Percentiles rank a stretch among this genome's conserved stretches.
Evolutionary conservation across 2,329 filamentous ascomycete genomes (phyloP).

Genomic region (Penicillium aurantiogriseum): DNA sequence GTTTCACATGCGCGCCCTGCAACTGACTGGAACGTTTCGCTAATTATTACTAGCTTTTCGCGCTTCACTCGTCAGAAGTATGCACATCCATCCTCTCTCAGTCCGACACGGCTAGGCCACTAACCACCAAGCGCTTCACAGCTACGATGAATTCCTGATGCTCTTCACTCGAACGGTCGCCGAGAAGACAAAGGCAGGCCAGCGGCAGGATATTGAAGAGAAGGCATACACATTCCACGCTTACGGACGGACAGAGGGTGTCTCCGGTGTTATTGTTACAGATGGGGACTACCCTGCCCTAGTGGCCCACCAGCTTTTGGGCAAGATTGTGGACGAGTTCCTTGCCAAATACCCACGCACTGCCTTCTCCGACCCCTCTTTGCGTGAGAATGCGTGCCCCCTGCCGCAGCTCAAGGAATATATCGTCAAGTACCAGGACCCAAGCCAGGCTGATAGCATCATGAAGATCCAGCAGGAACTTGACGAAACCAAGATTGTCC

Average conservation of each 20-base stretch:
- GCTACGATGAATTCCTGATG: slow-evolving; percentile 70
- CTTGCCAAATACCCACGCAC: slow-evolving; percentile 70
- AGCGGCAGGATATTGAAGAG: slow-evolving; percentile 76
- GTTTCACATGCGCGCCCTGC: not conserved
- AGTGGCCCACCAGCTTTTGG: slow-evolving; percentile 81
- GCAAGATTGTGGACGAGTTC: slow-evolving; percentile 87
- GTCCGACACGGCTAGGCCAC: slow-evolving; percentile 2
- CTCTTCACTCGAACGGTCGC: slow-evolving; percentile 85
- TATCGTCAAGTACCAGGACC: slow-evolving; percentile 77
- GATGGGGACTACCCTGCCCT: slow-evolving; percentile 73
- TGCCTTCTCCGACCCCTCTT: slow-evolving; percentile 58
- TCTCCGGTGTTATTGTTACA: slow-evolving; percentile 74
- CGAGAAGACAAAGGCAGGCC: slow-evolving; percentile 75
- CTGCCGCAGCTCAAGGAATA: slow-evolving; percentile 80
- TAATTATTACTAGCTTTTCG: slow-evolving; percentile 54
- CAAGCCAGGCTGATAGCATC: slow-evolving; percentile 84
- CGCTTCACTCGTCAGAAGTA: slow-evolving; percentile 75
- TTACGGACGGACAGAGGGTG: slow-evolving; percentile 67
- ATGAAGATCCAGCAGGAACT: slow-evolving; percentile 95
- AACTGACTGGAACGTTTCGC: not conserved
- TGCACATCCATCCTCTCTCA: slow-evolving; percentile 22
- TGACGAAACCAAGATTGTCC: slow-evolving; percentile 93
- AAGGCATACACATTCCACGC: slow-evolving; percentile 62
- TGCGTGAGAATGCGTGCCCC: slow-evolving; percentile 50
- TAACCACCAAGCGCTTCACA: slow-evolving; percentile 22